These are phyloP conservation scores for Darksidea phi DNA, from an alignment of 495 filamentous ascomycete species.

Conservation along the genomic window DNA sequence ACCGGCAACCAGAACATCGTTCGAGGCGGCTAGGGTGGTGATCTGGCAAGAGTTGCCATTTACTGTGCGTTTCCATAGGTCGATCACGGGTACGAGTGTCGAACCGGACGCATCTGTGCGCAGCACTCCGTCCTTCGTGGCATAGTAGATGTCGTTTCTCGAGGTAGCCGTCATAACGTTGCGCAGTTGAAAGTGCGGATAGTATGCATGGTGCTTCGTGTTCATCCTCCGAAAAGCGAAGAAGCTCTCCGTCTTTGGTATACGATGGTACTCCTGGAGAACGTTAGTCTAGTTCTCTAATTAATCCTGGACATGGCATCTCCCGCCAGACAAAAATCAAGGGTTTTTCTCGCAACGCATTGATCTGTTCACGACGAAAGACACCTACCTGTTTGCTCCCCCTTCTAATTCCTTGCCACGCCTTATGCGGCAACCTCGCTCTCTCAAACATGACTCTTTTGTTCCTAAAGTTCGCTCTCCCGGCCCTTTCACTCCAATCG, in stretches of 20 bases:
- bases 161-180: conserved; percentile 75
- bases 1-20: conserved; percentile 72
- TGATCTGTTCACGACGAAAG: background rate
- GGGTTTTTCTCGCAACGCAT: background rate
- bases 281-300: conserved; percentile 6
- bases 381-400: background rate
- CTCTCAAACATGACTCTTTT: conserved; percentile 9
- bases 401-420: background rate
- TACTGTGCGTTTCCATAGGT: conserved; percentile 44
- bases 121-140: conserved; percentile 58
- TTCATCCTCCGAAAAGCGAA: conserved; percentile 73
- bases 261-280: conserved; percentile 4
- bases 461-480: conserved; percentile 54
- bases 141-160: conserved; percentile 75
- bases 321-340: background rate
- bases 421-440: background rate
- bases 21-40: conserved; percentile 67
- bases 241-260: conserved; percentile 53
- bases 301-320: background rate
- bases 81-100: conserved; percentile 51
- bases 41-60: conserved; percentile 48
- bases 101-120: conserved; percentile 52
- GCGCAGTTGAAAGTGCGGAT: conserved; percentile 87
- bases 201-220: conserved; percentile 58
- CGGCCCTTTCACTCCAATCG: conserved; percentile 61